These are phyloP conservation scores for Moricandia moricandioides DNA, from an alignment of 345 rosid species.

Conservation along the genomic window DNA sequence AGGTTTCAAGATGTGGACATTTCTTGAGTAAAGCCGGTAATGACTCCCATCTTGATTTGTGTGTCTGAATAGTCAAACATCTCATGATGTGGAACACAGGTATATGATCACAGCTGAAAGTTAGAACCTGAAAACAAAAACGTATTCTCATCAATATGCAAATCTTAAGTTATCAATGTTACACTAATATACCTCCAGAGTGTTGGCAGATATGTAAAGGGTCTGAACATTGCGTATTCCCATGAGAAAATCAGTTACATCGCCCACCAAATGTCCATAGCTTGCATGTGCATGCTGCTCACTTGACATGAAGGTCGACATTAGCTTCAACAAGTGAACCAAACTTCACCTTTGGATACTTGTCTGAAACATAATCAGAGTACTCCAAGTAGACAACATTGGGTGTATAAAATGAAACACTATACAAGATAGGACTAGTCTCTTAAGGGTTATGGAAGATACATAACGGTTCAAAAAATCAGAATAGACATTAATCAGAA, in stretches of 20 bases:
- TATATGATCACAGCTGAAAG: not conserved
- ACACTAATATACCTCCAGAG: slow-evolving; percentile 18
- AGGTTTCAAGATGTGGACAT: not conserved
- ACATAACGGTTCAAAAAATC: slow-evolving; percentile 13
- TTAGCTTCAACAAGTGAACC: not conserved
- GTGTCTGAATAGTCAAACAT: not conserved
- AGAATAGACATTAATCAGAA: slow-evolving; percentile 14
- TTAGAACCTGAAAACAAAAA: not conserved
- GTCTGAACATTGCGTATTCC: slow-evolving; percentile 20
- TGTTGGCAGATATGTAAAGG: slow-evolving; percentile 4
- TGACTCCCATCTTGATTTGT: not conserved
- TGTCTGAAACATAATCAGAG: not conserved
- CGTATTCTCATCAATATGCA: not conserved
- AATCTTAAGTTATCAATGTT: not conserved
- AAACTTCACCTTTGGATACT: slow-evolving; percentile 18
- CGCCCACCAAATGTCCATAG: not conserved
- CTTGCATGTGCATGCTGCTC: not conserved
- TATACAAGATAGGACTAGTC: not conserved
- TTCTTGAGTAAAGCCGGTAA: not conserved
- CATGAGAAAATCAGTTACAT: not conserved
- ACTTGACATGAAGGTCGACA: not conserved
- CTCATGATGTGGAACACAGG: not conserved
- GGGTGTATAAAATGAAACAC: slow-evolving; percentile 17
- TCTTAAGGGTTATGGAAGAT: slow-evolving; percentile 8
- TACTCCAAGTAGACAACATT: slow-evolving; percentile 9